Conservation (phyloP, 1,284 basidiomycete genomes). For the Exobasidium rhododendri region DNA sequence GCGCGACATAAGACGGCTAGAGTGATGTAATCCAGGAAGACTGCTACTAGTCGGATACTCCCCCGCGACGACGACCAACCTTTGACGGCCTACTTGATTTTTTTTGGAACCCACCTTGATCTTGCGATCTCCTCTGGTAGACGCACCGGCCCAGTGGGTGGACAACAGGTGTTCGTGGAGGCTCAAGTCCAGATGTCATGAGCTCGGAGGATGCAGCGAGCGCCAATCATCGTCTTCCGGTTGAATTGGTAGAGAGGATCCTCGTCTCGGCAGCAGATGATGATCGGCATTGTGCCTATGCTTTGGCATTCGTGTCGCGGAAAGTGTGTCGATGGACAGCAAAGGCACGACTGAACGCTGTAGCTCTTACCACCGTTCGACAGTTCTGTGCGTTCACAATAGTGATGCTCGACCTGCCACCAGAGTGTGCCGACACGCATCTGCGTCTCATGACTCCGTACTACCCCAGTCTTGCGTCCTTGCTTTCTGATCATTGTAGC, state of each 20-base stretch:
- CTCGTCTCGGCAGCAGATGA: neutral
- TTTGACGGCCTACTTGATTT: no score
- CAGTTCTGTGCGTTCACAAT: neutral
- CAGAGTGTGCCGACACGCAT: neutral
- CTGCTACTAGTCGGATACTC: no score
- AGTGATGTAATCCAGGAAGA: no score
- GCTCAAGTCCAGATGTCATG: no score
- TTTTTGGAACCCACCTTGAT: no score
- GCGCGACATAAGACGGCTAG: no score
- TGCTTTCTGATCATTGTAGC: neutral
- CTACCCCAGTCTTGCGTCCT: neutral
- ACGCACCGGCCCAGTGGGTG: no score
- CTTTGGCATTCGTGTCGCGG: constrained; percentile 3
- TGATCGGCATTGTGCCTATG: constrained; percentile 7
- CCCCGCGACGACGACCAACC: no score
- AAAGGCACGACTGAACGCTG: neutral
- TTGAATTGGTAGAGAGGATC: constrained; percentile 1
- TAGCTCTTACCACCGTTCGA: neutral
- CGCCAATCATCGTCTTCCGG: constrained; percentile 1
- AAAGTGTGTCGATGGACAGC: neutral
- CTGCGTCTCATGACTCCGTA: neutral
- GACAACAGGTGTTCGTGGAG: no score
- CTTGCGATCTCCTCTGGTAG: no score
- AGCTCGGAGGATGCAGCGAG: no score
- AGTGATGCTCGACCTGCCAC: neutral